A percentile compares a stretch with the other conserved stretches of the same genome.
These are phyloP conservation scores for Talaromyces sp. DNA, from an alignment of 2,329 filamentous ascomycete species.

Conservation along the genomic window DNA sequence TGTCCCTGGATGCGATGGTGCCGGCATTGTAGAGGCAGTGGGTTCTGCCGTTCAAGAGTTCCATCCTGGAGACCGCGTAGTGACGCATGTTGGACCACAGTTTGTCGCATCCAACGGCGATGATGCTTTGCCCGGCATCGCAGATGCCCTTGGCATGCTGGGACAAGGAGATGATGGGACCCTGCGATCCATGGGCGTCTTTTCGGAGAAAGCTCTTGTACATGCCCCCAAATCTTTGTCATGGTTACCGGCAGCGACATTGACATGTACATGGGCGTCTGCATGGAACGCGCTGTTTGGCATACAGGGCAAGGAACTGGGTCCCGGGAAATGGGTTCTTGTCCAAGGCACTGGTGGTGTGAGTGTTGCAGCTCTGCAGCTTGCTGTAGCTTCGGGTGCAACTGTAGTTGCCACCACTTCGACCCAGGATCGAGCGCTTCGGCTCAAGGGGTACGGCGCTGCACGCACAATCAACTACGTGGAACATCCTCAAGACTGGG, in stretches of 20 bases:
- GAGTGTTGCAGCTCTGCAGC: slow-evolving; percentile 46
- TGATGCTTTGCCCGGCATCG: slow-evolving; percentile 18
- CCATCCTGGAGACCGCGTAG: slow-evolving; percentile 7
- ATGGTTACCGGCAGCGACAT: slow-evolving; percentile 21
- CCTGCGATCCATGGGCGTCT: slow-evolving; percentile 43
- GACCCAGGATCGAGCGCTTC: slow-evolving; percentile 45
- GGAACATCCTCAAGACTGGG: slow-evolving; percentile 33
- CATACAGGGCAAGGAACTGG: slow-evolving; percentile 36
- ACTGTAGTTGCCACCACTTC: slow-evolving; percentile 52
- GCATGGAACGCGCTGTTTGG: slow-evolving; percentile 59
- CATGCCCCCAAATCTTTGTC: slow-evolving; percentile 42
- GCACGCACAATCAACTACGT: slow-evolving; percentile 43
- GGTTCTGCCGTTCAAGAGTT: slow-evolving; percentile 43
- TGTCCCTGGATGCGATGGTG: slow-evolving; percentile 59
- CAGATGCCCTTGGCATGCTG: slow-evolving; percentile 17
- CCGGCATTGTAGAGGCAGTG: slow-evolving; percentile 54
- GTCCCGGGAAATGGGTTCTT: slow-evolving; percentile 48
- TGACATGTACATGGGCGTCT: slow-evolving; percentile 36
- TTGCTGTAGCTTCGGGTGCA: slow-evolving; percentile 41
- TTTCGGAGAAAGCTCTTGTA: slow-evolving; percentile 46
- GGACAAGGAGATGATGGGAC: slow-evolving; percentile 45
- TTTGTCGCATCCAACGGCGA: slow-evolving; percentile 41
- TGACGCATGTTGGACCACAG: slow-evolving; percentile 15
- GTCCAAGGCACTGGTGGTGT: slow-evolving; percentile 55
- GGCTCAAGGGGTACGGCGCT: slow-evolving; percentile 45